Base-by-base conservation (phyloP, 129 eudicot genomes). In the Smallanthus sonchifolius region DNA sequence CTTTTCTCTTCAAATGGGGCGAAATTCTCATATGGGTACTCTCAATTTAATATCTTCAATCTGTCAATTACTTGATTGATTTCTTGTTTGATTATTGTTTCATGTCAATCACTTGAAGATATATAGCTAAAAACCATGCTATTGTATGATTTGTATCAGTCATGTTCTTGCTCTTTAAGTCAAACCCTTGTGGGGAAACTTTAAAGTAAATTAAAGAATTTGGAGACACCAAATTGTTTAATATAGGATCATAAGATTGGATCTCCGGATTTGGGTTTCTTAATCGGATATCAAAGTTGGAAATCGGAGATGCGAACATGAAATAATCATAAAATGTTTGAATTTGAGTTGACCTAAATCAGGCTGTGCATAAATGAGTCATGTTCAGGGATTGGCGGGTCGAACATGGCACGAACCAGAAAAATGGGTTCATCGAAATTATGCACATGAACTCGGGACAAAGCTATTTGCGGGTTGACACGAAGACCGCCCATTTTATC, bases 1-100 rank as follows among this genome's bases (percentile, higher is more conserved):
- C 3, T 32, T 45, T 54, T 51, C 47, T 10, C 44, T 24, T 16
- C 5, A 77, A 24, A 60, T 77, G 76, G 75, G 64, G 54, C 64
- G 40, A 69, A 47, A 47, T 36, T 70, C 76, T 16, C 72, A 70
- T 37, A 70, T 40, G 55, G 82, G 82, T 78, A 77, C 19, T 48
- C 66, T 64, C 45, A 38, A 38, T 35, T 36, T 30, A 8, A n/a
- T 32, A 43, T 35, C 61, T 77, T 56, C 32, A 32, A 56, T 69
- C 42, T 45, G 16, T 77, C 70, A 9, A 68, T 70, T 19, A 37
- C 35, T 70, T 70, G 20, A 65, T 48, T 35, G 32, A 19, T 47
- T 74, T 49, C 60, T 37, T 1, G 65, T 69, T 69, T 69, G 2
- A 48, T 60, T 48, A 7, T 69, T 10, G 20, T 45, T 69, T 60